Conservation (phyloP, 73 alveolate genomes). For the Blepharisma japonicum region DNA sequence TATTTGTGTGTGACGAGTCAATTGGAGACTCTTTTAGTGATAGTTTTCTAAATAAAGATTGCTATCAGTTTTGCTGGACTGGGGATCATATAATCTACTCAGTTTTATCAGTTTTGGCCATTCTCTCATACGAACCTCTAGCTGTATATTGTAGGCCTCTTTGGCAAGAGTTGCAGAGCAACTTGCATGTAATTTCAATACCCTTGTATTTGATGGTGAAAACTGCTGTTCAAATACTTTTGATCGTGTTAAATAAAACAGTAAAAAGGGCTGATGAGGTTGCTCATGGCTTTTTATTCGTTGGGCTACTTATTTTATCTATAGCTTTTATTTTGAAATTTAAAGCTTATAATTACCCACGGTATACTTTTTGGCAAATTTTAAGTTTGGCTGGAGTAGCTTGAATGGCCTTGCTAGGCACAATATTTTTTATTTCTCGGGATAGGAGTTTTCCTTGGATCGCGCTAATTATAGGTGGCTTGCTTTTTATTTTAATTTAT, state of each 20-base stretch:
- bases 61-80: constrained; percentile 23
- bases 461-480: too few relatives aligned
- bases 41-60: constrained; percentile 6
- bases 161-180: constrained; percentile 10
- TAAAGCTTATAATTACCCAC: constrained; percentile 19
- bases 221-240: constrained; percentile 7
- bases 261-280: not conserved
- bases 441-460: too few relatives aligned
- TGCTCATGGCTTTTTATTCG: constrained; percentile 22
- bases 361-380: constrained; percentile 14
- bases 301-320: not conserved
- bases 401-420: constrained; percentile 4
- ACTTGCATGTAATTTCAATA: not conserved
- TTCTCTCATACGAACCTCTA: constrained; percentile 12
- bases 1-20: constrained; percentile 25
- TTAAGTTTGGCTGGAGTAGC: not conserved
- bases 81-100: not conserved
- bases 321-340: not conserved
- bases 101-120: not conserved
- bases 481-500: too few relatives aligned
- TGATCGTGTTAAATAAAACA: not conserved
- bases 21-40: not conserved
- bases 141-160: constrained; percentile 33
- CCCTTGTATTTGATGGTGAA: constrained; percentile 13
- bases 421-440: not conserved